phyloP scores from a whole-genome alignment of 2,329 filamentous ascomycete species.

The Phaeosphaeriaceae sp. region DNA sequence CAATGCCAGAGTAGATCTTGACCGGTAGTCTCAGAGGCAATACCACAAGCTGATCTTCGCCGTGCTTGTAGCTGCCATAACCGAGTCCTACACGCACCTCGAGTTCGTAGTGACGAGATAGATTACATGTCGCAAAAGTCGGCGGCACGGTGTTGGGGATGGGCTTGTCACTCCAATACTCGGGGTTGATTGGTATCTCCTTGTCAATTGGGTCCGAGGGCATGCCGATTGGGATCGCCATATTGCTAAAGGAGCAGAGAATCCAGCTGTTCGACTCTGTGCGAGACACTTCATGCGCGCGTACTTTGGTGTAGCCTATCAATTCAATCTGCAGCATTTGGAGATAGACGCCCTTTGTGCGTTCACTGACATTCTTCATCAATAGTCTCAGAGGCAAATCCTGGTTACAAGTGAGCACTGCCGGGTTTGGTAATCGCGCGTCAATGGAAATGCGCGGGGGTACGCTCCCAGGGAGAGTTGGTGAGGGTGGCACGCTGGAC shows the following conservation, averaged over 20 bases:
- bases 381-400: conserved; percentile 82
- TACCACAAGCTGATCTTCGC: conserved; percentile 74
- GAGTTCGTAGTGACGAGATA: conserved; percentile 80
- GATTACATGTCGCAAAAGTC: conserved; percentile 87
- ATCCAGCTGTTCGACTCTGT: conserved; percentile 78
- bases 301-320: conserved; percentile 78
- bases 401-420: conserved; percentile 88
- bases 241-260: conserved; percentile 72
- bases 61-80: conserved; percentile 68
- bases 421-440: conserved; percentile 83
- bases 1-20: conserved; percentile 86
- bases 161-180: conserved; percentile 73
- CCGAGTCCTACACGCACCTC: conserved; percentile 81
- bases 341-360: conserved; percentile 74
- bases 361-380: conserved; percentile 75
- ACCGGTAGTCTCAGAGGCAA: conserved; percentile 81
- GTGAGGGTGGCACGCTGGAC: conserved; percentile 21
- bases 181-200: conserved; percentile 73
- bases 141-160: conserved; percentile 89
- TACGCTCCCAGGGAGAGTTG: conserved; percentile 23
- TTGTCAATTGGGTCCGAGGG: conserved; percentile 65
- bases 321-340: conserved; percentile 82
- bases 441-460: conserved; percentile 74
- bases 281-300: conserved; percentile 76
- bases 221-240: conserved; percentile 73